These are phyloP conservation scores for Leccinum disarticulatum DNA, from an alignment of 768 basidiomycete genomes.

Conservation along the genomic window DNA sequence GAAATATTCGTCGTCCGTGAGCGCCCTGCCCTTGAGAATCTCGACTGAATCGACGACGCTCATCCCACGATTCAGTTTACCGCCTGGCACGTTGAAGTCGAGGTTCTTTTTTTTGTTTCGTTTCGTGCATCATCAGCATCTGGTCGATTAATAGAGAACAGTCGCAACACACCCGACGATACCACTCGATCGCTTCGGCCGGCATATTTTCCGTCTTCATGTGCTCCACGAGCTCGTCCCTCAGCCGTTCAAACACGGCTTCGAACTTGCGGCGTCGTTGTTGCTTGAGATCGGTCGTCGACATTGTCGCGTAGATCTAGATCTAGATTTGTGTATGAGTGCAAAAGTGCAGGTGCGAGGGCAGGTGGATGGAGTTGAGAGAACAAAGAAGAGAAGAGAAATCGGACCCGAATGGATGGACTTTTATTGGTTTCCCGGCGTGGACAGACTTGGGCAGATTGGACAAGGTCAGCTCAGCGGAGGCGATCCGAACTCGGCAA, in stretches of 20 bases:
- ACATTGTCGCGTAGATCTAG: slow-evolving; percentile 10
- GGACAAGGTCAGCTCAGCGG: no score
- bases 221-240: slow-evolving; percentile 74
- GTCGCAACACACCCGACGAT: slow-evolving; percentile 56
- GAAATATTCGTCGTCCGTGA: slow-evolving; percentile 85
- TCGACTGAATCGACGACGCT: slow-evolving; percentile 92
- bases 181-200: slow-evolving; percentile 74
- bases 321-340: neutral
- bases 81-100: slow-evolving; percentile 93
- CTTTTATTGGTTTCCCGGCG: neutral
- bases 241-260: slow-evolving; percentile 66
- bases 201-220: slow-evolving; percentile 77
- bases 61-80: slow-evolving; percentile 96
- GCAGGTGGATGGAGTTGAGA: neutral
- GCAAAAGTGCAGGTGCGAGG: neutral
- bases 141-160: slow-evolving; percentile 42
- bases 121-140: slow-evolving; percentile 64
- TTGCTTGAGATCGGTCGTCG: slow-evolving; percentile 36
- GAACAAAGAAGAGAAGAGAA: neutral
- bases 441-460: no score
- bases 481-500: no score
- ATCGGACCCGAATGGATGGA: neutral
- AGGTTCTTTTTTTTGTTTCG: slow-evolving; percentile 65
- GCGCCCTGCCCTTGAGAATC: slow-evolving; percentile 70
- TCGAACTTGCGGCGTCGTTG: slow-evolving; percentile 66